phyloP scores from a whole-genome alignment of 352 stramenopile genomes.

The Phytophthora uliginosa region DNA sequence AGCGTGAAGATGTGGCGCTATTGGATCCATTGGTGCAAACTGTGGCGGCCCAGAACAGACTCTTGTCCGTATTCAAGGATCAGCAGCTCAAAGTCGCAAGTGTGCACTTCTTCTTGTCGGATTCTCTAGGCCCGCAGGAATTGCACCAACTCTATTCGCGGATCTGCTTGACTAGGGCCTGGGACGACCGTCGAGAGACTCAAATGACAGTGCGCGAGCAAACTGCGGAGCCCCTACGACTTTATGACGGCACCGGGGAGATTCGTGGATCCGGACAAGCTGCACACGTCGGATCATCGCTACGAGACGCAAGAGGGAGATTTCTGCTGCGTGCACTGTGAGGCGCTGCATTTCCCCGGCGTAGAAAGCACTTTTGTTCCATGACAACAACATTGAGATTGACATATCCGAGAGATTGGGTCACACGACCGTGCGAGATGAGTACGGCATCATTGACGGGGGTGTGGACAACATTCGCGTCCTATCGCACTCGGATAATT shows the following conservation, averaged over 20 bases:
- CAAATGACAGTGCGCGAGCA: slow-evolving; percentile 33
- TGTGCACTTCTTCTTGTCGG: slow-evolving; percentile 42
- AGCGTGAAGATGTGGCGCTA: slow-evolving; percentile 19
- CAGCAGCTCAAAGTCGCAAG: slow-evolving; percentile 49
- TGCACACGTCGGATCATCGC: slow-evolving; percentile 23
- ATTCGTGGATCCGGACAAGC: slow-evolving; percentile 29
- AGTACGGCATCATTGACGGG: slow-evolving; percentile 39
- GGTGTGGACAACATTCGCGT: slow-evolving; percentile 35
- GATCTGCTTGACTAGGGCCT: slow-evolving; percentile 34
- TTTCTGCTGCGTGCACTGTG: slow-evolving; percentile 32
- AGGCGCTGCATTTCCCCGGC: slow-evolving; percentile 37
- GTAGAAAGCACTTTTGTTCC: slow-evolving; percentile 40
- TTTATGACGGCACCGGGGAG: slow-evolving; percentile 31
- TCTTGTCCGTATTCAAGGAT: slow-evolving; percentile 36
- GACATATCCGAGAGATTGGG: slow-evolving; percentile 48
- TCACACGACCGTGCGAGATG: slow-evolving; percentile 43
- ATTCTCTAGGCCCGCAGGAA: slow-evolving; percentile 17
- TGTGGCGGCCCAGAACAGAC: slow-evolving; percentile 30
- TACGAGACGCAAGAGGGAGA: slow-evolving; percentile 31
- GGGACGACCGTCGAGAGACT: slow-evolving; percentile 30
- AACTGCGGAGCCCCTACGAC: slow-evolving; percentile 28
- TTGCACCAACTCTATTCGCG: slow-evolving; percentile 30
- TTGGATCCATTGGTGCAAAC: slow-evolving; percentile 20
- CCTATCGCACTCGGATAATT: slow-evolving; percentile 20
- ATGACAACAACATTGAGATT: slow-evolving; percentile 34